Conservation (phyloP, 2,329 filamentous ascomycete species). For the Blastomyces parvus region DNA sequence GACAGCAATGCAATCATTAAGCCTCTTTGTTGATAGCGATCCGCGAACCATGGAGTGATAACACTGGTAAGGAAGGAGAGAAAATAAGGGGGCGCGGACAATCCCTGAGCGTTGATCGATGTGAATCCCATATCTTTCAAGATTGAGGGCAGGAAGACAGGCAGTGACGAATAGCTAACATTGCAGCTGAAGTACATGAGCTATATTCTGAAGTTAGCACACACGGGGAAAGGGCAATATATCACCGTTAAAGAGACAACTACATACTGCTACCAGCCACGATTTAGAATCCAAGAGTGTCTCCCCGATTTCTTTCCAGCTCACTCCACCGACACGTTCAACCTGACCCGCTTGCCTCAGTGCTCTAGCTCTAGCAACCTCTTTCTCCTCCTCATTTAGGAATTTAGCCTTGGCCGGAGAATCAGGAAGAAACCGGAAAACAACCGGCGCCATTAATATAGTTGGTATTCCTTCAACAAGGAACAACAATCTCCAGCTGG, state of each 20-base stretch:
- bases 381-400: conserved; percentile 49
- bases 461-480: conserved; percentile 57
- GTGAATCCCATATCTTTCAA: conserved; percentile 59
- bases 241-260: background rate
- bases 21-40: conserved; percentile 55
- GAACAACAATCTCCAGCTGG: conserved; percentile 57
- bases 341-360: conserved; percentile 46
- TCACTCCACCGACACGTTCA: conserved; percentile 32
- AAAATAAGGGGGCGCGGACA: conserved; percentile 63
- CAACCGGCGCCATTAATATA: conserved; percentile 44
- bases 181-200: conserved; percentile 53
- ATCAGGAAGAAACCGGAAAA: conserved; percentile 48
- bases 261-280: conserved; percentile 39
- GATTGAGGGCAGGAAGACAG: conserved; percentile 56
- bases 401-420: conserved; percentile 45
- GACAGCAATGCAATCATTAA: conserved; percentile 50
- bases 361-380: conserved; percentile 46
- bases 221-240: background rate
- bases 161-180: conserved; percentile 56
- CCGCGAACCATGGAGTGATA: conserved; percentile 53
- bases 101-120: conserved; percentile 57
- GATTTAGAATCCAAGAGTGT: conserved; percentile 39
- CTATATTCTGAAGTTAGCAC: conserved; percentile 16
- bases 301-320: conserved; percentile 40
- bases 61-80: conserved; percentile 56